Evolutionary conservation across 495 filamentous ascomycete genomes (phyloP), one percentile per base, ranked within the genome.

Genomic region (Hypoxylon fuscum): DNA sequence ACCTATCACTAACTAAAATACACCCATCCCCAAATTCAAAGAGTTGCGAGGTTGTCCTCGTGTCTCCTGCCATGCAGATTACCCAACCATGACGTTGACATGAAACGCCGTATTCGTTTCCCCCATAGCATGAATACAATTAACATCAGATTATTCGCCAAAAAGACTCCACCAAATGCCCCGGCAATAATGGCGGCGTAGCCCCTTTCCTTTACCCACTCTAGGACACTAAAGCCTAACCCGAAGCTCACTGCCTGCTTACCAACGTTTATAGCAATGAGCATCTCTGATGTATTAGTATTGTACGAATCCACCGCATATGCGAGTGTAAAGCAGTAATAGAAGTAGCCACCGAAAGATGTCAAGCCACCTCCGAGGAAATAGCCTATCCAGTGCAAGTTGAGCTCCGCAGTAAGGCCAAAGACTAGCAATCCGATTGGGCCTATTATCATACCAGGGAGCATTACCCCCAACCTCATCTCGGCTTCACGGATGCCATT

Each of bases 401-500:
- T 67, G 42, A 83, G 66, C 58, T 87, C 56, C 46, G 87, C 88
- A 1, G 85, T 85, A 59, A 88, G 81, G 5, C 84, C 83, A 9
- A 83, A 83, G 23, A 89, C 70, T 29, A 88, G 80, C 50, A 86
- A 85, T 1, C 87, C 87, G 9, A 85, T 72, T 5, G 84, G 79
- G 68, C 79, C 81, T 42, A 87, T 75, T 8, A 87, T 59, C 8
- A 85, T 78, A 44, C 83, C 84, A 10, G 83, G 83, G n/a, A 88
- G 77, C 75, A 88, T 81, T 0, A 85, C 79, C 4, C 81, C 82
- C 22, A 90, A 70, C 17, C 87, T 76, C 88, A 90, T 90, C 68
- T 90, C 87, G 0, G 87, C 85, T 72, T 90, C 87, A 45, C 87
- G 81, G 65, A 90, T 85, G 10, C 86, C 87, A 15, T 73, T 55